Evolutionary conservation across 768 basidiomycete genomes (phyloP).

Genomic region (Daedaleopsis sinensis): DNA sequence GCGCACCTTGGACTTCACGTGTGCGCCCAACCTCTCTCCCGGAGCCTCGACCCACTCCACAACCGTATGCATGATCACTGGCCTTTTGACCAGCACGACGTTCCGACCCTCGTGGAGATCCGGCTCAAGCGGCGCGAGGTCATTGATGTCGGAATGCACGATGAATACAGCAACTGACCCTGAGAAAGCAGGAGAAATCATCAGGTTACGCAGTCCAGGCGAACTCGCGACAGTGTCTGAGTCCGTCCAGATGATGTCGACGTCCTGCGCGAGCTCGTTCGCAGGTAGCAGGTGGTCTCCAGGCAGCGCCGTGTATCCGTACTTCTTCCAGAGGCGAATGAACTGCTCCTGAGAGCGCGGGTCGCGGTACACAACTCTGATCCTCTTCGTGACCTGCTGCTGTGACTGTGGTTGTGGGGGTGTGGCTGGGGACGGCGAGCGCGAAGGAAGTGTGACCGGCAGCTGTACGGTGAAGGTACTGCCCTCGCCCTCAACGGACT

Average conservation of each 20-base stretch:
- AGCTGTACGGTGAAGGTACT: constrained; percentile 31
- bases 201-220: constrained; percentile 19
- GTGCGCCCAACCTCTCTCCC: constrained; percentile 21
- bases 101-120: constrained; percentile 20
- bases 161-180: constrained; percentile 20
- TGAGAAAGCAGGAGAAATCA: constrained; percentile 1
- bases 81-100: constrained; percentile 33
- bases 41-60: constrained; percentile 25
- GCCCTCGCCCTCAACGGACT: constrained; percentile 28
- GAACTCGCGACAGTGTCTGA: constrained; percentile 22
- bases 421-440: constrained; percentile 1
- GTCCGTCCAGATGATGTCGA: constrained; percentile 31
- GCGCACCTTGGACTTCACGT: constrained; percentile 25
- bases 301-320: constrained; percentile 15
- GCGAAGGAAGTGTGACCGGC: constrained; percentile 22
- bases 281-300: constrained; percentile 3
- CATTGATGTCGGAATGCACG: constrained; percentile 24
- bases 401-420: background rate
- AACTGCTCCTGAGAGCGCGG: constrained; percentile 25
- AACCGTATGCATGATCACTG: constrained; percentile 28
- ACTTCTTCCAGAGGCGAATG: constrained; percentile 22
- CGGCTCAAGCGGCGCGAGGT: constrained; percentile 26
- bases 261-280: constrained; percentile 17
- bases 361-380: constrained; percentile 28
- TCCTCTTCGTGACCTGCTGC: constrained; percentile 12